These are phyloP conservation scores for Schizochytrium sp. DNA, from an alignment of 108 stramenopile species.

Conservation along the genomic window DNA sequence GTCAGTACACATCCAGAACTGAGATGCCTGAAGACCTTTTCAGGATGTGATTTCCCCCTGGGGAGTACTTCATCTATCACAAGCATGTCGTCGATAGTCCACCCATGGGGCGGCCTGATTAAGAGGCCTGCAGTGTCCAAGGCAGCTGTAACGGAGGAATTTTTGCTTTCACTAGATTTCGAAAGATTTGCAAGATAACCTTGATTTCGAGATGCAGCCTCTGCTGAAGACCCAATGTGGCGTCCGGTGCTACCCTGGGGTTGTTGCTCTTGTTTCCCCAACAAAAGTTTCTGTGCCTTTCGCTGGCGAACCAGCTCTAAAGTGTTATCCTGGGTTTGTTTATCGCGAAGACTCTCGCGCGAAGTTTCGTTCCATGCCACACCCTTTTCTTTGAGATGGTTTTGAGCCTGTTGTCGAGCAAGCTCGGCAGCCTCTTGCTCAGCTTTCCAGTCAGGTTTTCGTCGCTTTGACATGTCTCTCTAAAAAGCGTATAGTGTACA, in stretches of 20 bases:
- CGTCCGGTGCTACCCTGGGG: background rate
- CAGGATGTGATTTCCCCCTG: background rate
- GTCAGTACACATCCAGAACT: conserved; percentile 15
- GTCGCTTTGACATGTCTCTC: background rate
- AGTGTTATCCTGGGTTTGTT: background rate
- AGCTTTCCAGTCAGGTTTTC: background rate
- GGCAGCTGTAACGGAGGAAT: background rate
- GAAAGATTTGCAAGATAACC: no score
- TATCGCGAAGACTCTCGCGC: background rate
- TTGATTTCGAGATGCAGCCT: no score
- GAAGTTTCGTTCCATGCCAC: conserved; percentile 18
- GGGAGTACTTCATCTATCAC: background rate
- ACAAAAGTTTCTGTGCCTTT: background rate
- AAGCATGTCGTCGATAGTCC: conserved; percentile 45
- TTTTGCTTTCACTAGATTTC: no score
- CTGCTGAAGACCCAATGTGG: background rate
- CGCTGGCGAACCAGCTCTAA: conserved; percentile 18
- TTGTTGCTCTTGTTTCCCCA: background rate
- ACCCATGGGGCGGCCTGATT: background rate
- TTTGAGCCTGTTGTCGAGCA: background rate
- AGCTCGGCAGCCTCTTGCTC: conserved; percentile 39
- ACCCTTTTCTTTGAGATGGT: background rate
- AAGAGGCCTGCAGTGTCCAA: background rate
- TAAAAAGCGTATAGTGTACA: no score
- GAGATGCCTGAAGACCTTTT: background rate